Evolutionary conservation across 805 yeast species (phyloP).

Genomic region (Ogataea methanolica): DNA sequence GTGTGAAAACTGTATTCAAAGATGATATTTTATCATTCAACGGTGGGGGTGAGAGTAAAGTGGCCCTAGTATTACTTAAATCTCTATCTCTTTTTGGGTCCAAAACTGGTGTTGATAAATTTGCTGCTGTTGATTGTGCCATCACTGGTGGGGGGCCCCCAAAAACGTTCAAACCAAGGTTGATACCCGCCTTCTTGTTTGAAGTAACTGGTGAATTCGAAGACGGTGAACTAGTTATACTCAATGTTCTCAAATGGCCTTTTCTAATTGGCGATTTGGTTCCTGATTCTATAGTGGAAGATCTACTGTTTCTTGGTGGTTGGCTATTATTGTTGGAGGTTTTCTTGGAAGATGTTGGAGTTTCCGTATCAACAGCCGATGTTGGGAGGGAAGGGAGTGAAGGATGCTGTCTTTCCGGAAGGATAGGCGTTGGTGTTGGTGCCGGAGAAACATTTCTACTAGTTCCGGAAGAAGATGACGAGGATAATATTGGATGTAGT

Average conservation of each 20-base stretch:
- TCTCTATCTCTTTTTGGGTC: background rate
- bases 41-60: too few species aligned
- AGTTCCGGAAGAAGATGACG: slow-evolving; percentile 18
- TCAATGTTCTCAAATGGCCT: slow-evolving; percentile 20
- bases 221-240: slow-evolving; percentile 15
- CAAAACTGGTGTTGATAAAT: background rate
- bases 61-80: background rate
- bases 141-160: slow-evolving; percentile 11
- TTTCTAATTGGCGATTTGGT: slow-evolving; percentile 8
- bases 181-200: slow-evolving; percentile 24
- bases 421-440: background rate
- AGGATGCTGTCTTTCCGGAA: background rate
- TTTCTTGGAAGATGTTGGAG: background rate
- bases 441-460: slow-evolving; percentile 14
- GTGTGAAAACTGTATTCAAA: background rate
- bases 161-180: slow-evolving; percentile 27
- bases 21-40: too few species aligned
- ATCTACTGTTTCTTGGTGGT: slow-evolving; percentile 7
- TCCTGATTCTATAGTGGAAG: slow-evolving; percentile 12
- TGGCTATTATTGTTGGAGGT: slow-evolving; percentile 5
- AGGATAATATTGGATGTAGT: slow-evolving; percentile 21
- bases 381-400: background rate
- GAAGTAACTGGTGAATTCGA: slow-evolving; percentile 7
- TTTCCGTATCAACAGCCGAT: background rate
- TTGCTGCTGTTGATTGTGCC: slow-evolving; percentile 5